phyloP scores from a whole-genome alignment of 495 filamentous ascomycete genomes.

The Lepraria neglecta region DNA sequence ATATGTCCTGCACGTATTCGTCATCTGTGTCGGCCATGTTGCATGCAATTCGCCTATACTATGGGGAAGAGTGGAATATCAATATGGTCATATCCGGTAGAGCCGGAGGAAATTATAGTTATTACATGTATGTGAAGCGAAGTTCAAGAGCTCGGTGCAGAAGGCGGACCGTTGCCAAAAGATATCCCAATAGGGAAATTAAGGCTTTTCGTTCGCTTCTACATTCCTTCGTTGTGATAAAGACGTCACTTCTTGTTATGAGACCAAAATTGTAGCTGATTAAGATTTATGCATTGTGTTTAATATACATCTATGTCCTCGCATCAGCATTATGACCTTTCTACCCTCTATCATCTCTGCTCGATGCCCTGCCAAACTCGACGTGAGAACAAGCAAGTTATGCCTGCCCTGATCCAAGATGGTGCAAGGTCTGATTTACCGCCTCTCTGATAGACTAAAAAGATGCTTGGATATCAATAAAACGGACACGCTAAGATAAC shows the following conservation, averaged over 20 bases:
- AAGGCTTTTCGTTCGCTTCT: too few relatives aligned
- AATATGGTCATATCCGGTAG: too few relatives aligned
- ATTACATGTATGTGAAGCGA: too few relatives aligned
- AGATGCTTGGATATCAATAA: slow-evolving; percentile 7
- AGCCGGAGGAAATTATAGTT: too few relatives aligned
- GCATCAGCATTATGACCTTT: slow-evolving; percentile 22
- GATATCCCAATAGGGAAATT: too few relatives aligned
- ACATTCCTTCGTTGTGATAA: too few relatives aligned
- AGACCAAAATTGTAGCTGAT: background rate
- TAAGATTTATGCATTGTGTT: background rate
- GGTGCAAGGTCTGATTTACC: slow-evolving; percentile 7
- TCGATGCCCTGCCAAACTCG: background rate
- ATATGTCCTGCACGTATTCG: slow-evolving; percentile 71
- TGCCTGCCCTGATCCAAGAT: slow-evolving; percentile 10
- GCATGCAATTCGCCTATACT: slow-evolving; percentile 31
- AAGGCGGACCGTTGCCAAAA: too few relatives aligned
- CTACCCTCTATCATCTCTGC: background rate
- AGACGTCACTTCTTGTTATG: background rate
- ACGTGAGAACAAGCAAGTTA: background rate
- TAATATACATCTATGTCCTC: slow-evolving; percentile 10
- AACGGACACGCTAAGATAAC: slow-evolving; percentile 25
- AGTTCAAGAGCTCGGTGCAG: too few relatives aligned
- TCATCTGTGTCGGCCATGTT: slow-evolving; percentile 73
- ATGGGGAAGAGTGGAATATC: background rate
- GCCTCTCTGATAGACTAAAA: background rate